Percentiles rank a stretch among this genome's conserved stretches.
Evolutionary conservation across 164 flowering plant genomes (phyloP).

Genomic region (Hamamelis virginiana): DNA sequence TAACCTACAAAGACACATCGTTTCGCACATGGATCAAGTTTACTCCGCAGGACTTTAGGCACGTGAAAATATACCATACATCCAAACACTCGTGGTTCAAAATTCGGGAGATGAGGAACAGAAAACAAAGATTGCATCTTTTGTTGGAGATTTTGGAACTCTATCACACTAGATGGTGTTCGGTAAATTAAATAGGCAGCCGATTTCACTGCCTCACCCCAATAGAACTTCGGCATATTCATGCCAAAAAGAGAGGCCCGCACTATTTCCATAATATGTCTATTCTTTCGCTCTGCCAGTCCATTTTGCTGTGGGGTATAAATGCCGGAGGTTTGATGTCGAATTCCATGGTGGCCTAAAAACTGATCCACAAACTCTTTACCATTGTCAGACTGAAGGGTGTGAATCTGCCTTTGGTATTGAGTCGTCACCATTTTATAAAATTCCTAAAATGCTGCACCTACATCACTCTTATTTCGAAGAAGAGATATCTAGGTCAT

Average conservation of each 20-base stretch:
- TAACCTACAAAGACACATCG: conserved; percentile 15
- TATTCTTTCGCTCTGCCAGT: too few species aligned
- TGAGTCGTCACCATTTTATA: background rate
- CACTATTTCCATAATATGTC: background rate
- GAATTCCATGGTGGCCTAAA: background rate
- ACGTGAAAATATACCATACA: conserved; percentile 15
- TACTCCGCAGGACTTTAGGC: background rate
- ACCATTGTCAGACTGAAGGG: background rate
- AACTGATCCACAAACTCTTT: background rate
- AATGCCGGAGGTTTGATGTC: background rate
- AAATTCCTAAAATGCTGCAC: background rate
- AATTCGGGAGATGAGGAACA: background rate
- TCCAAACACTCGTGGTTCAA: conserved; percentile 11
- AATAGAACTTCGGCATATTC: conserved; percentile 5
- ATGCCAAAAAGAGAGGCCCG: conserved; percentile 8
- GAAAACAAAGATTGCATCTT: background rate
- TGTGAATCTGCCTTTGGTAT: background rate
- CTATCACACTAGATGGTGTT: background rate
- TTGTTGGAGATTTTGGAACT: conserved; percentile 4
- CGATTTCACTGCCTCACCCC: conserved; percentile 6
- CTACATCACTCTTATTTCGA: background rate
- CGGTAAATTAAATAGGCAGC: background rate
- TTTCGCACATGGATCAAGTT: too few species aligned
- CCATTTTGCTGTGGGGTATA: background rate
- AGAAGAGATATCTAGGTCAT: background rate